Evolutionary conservation across 306 rosid genomes (phyloP), one percentile per base, ranked within the genome.

Genomic region (Lathyrus aphaca): DNA sequence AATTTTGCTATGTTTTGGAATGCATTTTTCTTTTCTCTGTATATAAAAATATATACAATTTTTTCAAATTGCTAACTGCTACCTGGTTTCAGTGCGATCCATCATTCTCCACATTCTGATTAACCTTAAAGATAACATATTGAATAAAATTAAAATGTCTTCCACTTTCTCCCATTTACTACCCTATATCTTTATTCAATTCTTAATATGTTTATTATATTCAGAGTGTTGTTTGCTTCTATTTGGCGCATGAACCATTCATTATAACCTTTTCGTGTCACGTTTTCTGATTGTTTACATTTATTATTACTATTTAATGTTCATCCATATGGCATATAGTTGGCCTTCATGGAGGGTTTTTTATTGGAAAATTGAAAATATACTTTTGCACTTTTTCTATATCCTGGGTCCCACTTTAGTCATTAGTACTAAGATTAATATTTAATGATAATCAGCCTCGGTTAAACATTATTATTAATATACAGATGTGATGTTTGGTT

Each of bases 201-300:
- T 58, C 43, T 1, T 32, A 48, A 25, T 37, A 38, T 44, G 29
- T 12, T 23, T 14, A 13, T 14, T 45, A 44, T 4, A 25, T 19
- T 61, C 12, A 19, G 13, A 13, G 21, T 53, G 6, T 50, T 69
- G 71, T 69, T 70, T 29, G 72, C 45, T 27, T 76, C 70, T 19
- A 42, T 62, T 69, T 62, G 70, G 76, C 51, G 15, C 72, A 63
- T 39, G 13, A 50, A 35, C 8, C 39, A 35, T 18, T 8, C 53
- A 39, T 57, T 16, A 39, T 50, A 38, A 30, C 5, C 35, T 60
- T 68, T 17, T 13, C 18, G 30, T 19, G 23, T 40, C 32, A 54
- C 58, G 58, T 56, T 74, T 64, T 54, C 66, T 64, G 72, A 49
- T 77, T 64, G 19, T 37, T 71, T 64, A 14, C 23, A 35, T 45